Evolutionary conservation across 257 asterid genomes (phyloP).

Genomic region (Petunia secreta): DNA sequence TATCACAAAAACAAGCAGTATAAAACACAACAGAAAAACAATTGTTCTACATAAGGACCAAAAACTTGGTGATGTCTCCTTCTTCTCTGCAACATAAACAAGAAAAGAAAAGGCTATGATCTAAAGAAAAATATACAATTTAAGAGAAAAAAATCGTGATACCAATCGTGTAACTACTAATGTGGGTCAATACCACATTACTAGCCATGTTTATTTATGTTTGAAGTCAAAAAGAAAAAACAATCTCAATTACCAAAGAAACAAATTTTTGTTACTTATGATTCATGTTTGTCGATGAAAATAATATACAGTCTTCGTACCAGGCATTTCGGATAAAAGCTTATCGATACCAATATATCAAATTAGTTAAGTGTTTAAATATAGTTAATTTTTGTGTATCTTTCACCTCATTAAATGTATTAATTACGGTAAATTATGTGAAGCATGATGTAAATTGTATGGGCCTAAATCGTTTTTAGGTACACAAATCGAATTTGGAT

Average conservation of each 20-base stretch:
- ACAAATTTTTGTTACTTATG: neutral
- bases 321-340: too few species aligned
- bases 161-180: neutral
- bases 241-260: too few species aligned
- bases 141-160: neutral
- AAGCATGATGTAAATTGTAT: too few species aligned
- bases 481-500: too few species aligned
- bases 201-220: neutral
- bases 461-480: too few species aligned
- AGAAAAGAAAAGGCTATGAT: neutral
- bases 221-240: too few species aligned
- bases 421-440: too few species aligned
- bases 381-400: too few species aligned
- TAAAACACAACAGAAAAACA: neutral
- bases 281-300: neutral
- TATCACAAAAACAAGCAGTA: neutral
- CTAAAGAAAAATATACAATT: neutral
- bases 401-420: too few species aligned
- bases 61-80: neutral
- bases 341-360: too few species aligned
- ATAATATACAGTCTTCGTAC: too few species aligned
- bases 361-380: too few species aligned
- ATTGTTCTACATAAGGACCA: neutral
- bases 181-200: neutral
- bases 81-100: constrained; percentile 2